Evolutionary conservation across 2,329 filamentous ascomycete genomes (phyloP).

Genomic region (Sporothrix dimorphospora): DNA sequence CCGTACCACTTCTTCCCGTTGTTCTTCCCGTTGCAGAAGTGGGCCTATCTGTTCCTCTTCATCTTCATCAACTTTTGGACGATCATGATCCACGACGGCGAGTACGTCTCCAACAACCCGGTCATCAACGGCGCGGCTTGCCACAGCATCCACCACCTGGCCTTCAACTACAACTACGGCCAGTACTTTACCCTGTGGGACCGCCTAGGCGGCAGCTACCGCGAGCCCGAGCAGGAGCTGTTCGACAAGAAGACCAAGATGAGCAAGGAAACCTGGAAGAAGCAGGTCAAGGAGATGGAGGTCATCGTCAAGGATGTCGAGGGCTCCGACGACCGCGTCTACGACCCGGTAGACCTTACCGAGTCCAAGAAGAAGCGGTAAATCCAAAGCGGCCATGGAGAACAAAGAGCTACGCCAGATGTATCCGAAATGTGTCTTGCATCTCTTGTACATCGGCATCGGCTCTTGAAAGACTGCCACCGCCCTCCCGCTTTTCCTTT

Average conservation of each 20-base stretch:
- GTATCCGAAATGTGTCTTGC: background rate
- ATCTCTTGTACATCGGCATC: background rate
- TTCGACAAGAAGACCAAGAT: constrained; percentile 87
- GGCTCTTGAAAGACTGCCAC: background rate
- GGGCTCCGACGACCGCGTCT: constrained; percentile 56
- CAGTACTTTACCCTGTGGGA: constrained; percentile 95
- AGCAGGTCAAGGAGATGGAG: constrained; percentile 77
- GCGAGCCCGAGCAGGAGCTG: constrained; percentile 81
- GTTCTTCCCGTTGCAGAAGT: constrained; percentile 89
- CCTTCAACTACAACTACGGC: constrained; percentile 90
- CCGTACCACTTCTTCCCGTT: constrained; percentile 95
- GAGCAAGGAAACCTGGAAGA: constrained; percentile 76
- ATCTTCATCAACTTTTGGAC: constrained; percentile 97
- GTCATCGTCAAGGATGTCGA: constrained; percentile 73
- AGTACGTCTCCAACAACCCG: constrained; percentile 89
- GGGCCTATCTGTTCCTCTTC: constrained; percentile 84
- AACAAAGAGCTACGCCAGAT: too few species aligned
- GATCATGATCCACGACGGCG: constrained; percentile 92
- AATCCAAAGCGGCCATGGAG: background rate
- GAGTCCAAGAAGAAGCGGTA: constrained; percentile 51
- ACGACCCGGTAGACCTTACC: constrained; percentile 40
- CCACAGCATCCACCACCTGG: constrained; percentile 88
- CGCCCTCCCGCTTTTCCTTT: background rate
- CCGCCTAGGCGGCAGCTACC: constrained; percentile 82
- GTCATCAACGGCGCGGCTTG: constrained; percentile 93